These are phyloP conservation scores for Mortierella antarctica DNA, from an alignment of 192 early-diverging fungal genomes.

Conservation along the genomic window DNA sequence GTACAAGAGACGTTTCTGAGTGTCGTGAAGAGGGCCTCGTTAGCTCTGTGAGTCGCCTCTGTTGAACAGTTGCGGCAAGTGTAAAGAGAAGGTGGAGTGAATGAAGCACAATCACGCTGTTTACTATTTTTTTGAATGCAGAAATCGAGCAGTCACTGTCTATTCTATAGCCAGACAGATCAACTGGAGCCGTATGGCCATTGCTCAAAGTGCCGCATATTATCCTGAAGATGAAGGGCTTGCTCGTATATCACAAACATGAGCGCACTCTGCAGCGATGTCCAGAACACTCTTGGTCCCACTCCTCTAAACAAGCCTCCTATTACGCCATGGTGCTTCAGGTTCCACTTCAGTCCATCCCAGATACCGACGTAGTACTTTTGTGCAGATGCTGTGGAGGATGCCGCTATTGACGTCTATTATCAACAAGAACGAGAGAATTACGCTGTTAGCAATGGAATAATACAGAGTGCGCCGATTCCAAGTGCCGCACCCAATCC, in stretches of 20 bases:
- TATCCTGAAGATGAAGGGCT: constrained; percentile 61
- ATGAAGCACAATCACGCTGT: no score
- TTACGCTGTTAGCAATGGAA: neutral
- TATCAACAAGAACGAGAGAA: neutral
- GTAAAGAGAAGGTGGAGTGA: no score
- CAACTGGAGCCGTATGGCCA: constrained; percentile 47
- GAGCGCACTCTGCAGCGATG: constrained; percentile 70
- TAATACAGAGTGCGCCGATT: neutral
- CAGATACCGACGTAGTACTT: constrained; percentile 67
- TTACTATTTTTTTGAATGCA: no score
- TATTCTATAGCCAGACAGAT: no score
- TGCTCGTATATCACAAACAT: constrained; percentile 84
- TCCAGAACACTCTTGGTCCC: constrained; percentile 80
- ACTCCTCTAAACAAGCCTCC: constrained; percentile 78
- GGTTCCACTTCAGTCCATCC: constrained; percentile 67
- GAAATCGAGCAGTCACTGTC: no score
- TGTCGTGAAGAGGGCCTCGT: no score
- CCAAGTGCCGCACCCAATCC: neutral
- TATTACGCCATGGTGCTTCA: constrained; percentile 61
- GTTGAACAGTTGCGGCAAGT: no score
- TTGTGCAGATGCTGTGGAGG: constrained; percentile 5
- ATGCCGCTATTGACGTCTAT: constrained; percentile 26
- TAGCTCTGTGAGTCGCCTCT: no score
- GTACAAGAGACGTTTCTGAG: no score
- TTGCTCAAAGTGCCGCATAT: constrained; percentile 45